Base-by-base conservation (phyloP, 345 rosid genomes). In the Boechera divaricarpa region DNA sequence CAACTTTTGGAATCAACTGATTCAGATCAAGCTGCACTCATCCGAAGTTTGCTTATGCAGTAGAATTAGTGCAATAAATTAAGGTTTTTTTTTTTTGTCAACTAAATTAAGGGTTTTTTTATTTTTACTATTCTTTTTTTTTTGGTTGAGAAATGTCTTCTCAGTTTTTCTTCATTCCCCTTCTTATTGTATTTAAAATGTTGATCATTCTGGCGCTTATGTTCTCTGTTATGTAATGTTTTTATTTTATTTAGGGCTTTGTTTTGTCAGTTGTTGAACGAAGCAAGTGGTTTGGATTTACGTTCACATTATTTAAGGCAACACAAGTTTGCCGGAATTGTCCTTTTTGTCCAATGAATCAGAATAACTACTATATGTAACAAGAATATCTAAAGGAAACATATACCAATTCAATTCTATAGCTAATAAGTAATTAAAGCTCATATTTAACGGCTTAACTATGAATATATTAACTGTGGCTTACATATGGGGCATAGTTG, bases 1-100 rank as follows among this genome's bases (percentile, higher is more conserved):
- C 74, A 79, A 49, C 64, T 80, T 61, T 75, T 89, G 80, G 86
- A 76, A 70, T 83, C 90, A 36, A 33, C 58, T 57, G 81, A 86
- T 65, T 85, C 87, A 59, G 89, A 84, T 39, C 90, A 93, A 68
- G 97, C 97, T 15, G 91, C 87, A 67, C 84, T 93, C 24, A 85
- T 91, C 68, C 88, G 97, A 82, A 88, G 88, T 77, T 83, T 93
- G 78, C 85, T 90, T 48, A 84, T 83, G 89, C 79, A 79, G 82
- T 83, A 59, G 59, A 44, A 53, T 51, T 62, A 28, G 29, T 61
- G 28, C 35, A 31, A 2, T 29, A 53, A 32, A 65, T 21, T 35
- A 16, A 35, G 15, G 0, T 11, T 42, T 41, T 41, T 39, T 9
- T 4, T 0, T 7, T 21, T 21, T 21, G 24, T 21, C 21, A 21